Base-by-base conservation (phyloP, 2,329 filamentous ascomycete species). In the Sclerotinia subarctica region DNA sequence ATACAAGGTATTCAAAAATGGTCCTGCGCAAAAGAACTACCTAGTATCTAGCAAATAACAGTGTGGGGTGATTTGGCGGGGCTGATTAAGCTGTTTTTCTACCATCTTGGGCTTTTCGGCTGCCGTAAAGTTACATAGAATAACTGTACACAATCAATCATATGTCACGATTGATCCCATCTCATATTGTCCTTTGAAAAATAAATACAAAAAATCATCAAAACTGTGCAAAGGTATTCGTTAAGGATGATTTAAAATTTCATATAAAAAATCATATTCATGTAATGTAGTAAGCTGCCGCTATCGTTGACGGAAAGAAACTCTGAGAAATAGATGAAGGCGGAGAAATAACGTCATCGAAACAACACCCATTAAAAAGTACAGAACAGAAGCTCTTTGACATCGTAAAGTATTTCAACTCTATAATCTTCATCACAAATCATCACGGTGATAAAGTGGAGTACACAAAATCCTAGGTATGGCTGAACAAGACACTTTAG, bases 401-500 rank as follows among this genome's bases (percentile, higher is more conserved):
- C 5, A 15, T 57, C 5, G 62, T 35, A 44, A 24, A 56, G 19
- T 51, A 32, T 32, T 35, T n/a, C 19, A 29, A 24, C 32, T 26
- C n/a, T 6, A 21, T 15, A 35, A n/a, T 49, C 17, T 49, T 24
- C 46, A 51, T 21, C 29, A 35, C 44, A 35, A 35, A 32, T 8
- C 24, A 17, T n/a, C 57, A 35, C 57, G 11, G 17, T 29, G 24
- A 8, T 35, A 24, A 19, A 21, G 44, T 49, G 21, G 26, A 49
- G 13, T 60, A 24, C 8, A n/a, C n/a, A n/a, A n/a, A n/a, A n/a
- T n/a, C 24, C n/a, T 8, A 19, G 62, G 29, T 24, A 67, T 67
- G 65, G 35, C 65, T n/a, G 65, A 67, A 67, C 65, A 67, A 62
- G 65, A 67, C 26, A 56, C 46, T 5, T 52, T 60, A 32, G 57